phyloP scores from a whole-genome alignment of 306 rosid species.

The Fragaria nilgerrensis region DNA sequence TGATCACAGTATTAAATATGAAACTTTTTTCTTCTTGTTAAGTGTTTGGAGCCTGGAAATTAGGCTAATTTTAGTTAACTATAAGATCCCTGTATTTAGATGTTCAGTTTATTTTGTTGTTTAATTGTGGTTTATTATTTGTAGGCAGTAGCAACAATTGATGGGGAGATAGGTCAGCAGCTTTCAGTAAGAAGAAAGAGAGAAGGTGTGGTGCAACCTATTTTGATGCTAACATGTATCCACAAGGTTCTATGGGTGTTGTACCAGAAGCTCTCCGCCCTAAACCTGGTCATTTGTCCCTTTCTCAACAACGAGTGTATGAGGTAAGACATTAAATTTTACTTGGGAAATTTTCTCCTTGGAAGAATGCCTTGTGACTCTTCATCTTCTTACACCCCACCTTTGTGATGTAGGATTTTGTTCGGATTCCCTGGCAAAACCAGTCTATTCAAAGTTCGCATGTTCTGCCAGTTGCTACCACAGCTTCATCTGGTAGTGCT shows the following conservation, averaged over 20 bases:
- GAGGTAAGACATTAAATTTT: constrained; percentile 44
- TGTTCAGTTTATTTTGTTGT: not conserved
- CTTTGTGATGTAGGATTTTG: constrained; percentile 66
- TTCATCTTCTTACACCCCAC: constrained; percentile 11
- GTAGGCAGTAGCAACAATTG: constrained; percentile 83
- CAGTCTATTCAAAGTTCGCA: constrained; percentile 73
- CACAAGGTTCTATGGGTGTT: constrained; percentile 85
- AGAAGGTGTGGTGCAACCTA: constrained; percentile 74
- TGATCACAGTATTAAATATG: not conserved
- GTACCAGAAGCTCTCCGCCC: constrained; percentile 97
- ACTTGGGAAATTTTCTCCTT: not conserved
- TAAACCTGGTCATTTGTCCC: constrained; percentile 88
- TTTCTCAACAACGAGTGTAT: constrained; percentile 91
- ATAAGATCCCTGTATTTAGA: not conserved
- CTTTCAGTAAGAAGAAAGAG: constrained; percentile 87
- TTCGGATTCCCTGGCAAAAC: constrained; percentile 97
- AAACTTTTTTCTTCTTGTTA: not conserved
- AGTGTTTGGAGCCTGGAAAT: not conserved
- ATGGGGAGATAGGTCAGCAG: constrained; percentile 81
- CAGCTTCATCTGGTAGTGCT: constrained; percentile 49
- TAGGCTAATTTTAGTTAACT: not conserved
- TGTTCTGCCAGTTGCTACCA: constrained; percentile 56
- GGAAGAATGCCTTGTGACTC: constrained; percentile 3
- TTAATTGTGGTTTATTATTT: constrained; percentile 6
- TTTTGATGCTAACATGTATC: constrained; percentile 74